Conservation (phyloP, 495 filamentous ascomycete species). For the Chaetomium cochliodes region DNA sequence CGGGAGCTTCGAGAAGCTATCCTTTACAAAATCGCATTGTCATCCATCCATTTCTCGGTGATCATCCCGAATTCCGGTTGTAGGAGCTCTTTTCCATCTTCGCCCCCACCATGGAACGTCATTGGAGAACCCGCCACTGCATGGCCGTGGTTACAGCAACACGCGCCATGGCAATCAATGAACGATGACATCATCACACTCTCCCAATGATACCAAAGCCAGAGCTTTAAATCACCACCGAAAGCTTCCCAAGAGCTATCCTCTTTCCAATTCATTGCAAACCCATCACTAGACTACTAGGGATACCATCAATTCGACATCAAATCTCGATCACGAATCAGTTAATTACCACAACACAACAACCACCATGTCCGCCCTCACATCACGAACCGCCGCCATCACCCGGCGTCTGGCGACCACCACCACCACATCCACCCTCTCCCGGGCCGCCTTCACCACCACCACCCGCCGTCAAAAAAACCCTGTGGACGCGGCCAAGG, state of each 20-base stretch:
- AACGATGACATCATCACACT: slow-evolving; percentile 34
- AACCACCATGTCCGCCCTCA: slow-evolving; percentile 51
- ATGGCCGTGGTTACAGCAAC: neutral
- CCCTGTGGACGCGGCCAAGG: slow-evolving; percentile 50
- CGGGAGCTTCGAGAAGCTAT: neutral
- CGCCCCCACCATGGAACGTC: slow-evolving; percentile 23
- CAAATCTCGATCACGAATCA: neutral
- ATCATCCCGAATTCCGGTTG: neutral
- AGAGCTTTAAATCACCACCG: neutral
- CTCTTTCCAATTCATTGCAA: slow-evolving; percentile 3
- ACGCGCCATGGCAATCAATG: slow-evolving; percentile 1
- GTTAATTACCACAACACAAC: slow-evolving; percentile 22
- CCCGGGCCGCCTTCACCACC: slow-evolving; percentile 47
- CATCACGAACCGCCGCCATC: slow-evolving; percentile 31
- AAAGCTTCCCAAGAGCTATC: neutral
- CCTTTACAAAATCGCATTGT: neutral
- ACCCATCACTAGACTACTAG: neutral
- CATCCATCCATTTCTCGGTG: neutral
- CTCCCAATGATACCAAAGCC: neutral
- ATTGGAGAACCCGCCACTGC: slow-evolving; percentile 8
- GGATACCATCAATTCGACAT: neutral
- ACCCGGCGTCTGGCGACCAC: slow-evolving; percentile 39
- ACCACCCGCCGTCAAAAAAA: slow-evolving; percentile 43
- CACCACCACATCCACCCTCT: slow-evolving; percentile 25
- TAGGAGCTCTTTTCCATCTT: neutral